A percentile compares a stretch with the other conserved stretches of the same genome.
phyloP scores from a whole-genome alignment of 768 basidiomycete genomes.

The Rhodotorula paludigena region DNA sequence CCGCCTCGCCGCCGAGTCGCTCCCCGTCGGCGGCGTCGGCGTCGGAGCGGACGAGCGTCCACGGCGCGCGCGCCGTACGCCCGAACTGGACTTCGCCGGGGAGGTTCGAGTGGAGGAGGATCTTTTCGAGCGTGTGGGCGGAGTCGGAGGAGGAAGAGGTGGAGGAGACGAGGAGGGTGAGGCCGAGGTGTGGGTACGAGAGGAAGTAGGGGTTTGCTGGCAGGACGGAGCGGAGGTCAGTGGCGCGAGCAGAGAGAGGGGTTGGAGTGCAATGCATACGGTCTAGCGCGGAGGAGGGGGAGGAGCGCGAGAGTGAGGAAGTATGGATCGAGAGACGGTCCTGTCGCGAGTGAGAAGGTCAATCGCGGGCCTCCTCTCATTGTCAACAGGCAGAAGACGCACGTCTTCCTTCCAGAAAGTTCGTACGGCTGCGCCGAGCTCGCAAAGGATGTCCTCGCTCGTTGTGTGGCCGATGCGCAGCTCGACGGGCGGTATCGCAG shows the following conservation, averaged over 20 bases:
- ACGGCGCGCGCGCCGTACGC: slow-evolving; percentile 16
- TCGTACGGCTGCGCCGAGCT: slow-evolving; percentile 47
- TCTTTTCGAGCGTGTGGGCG: slow-evolving; percentile 30
- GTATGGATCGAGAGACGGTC: slow-evolving; percentile 38
- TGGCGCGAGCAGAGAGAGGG: background rate
- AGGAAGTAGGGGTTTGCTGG: slow-evolving; percentile 39
- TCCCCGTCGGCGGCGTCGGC: background rate
- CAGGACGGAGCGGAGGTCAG: background rate
- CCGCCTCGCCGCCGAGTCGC: background rate
- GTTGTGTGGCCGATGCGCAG: slow-evolving; percentile 46
- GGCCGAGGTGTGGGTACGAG: slow-evolving; percentile 39
- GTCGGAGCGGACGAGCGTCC: slow-evolving; percentile 4
- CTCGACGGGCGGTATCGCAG: slow-evolving; percentile 24
- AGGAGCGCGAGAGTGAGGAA: background rate
- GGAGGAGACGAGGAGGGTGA: slow-evolving; percentile 37
- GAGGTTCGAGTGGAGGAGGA: slow-evolving; percentile 41
- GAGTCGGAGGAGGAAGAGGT: slow-evolving; percentile 14
- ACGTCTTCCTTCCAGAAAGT: slow-evolving; percentile 49
- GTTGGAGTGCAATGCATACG: background rate
- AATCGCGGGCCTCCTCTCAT: background rate
- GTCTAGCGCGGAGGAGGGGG: background rate
- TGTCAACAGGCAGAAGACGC: background rate
- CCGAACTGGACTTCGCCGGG: slow-evolving; percentile 41
- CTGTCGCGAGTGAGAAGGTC: background rate
- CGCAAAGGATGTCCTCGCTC: slow-evolving; percentile 47